Conservation (phyloP, 805 yeast species). For the Dipodascus geniculatus region DNA sequence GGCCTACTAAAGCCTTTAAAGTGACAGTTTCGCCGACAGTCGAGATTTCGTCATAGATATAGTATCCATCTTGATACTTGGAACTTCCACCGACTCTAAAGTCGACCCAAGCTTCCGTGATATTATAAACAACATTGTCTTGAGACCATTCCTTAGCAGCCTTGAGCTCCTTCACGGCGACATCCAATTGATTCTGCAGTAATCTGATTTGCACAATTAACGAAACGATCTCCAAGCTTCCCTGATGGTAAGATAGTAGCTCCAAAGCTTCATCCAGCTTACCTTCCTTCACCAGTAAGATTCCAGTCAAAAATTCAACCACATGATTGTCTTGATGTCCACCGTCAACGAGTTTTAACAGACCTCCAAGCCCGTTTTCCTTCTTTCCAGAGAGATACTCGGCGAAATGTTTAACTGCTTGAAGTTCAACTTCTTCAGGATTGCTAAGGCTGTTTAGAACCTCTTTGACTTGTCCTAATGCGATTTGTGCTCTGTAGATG, state of each 20-base stretch:
- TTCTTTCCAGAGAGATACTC: constrained; percentile 10
- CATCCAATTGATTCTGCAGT: constrained; percentile 31
- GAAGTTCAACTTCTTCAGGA: constrained; percentile 16
- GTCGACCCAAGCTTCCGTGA: constrained; percentile 65
- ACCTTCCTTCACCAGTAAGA: constrained; percentile 31
- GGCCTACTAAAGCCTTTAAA: constrained; percentile 43
- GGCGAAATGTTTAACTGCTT: constrained; percentile 19
- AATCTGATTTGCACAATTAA: constrained; percentile 28
- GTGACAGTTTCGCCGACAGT: constrained; percentile 39
- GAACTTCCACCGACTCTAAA: constrained; percentile 30
- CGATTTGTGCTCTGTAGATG: constrained; percentile 28
- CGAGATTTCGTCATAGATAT: constrained; percentile 60
- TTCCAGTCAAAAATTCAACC: constrained; percentile 30
- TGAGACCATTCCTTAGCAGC: constrained; percentile 39
- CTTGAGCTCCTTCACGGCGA: constrained; percentile 36
- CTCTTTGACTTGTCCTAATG: constrained; percentile 22
- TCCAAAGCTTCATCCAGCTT: constrained; percentile 34
- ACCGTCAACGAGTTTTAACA: constrained; percentile 15
- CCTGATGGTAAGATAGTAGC: constrained; percentile 29
- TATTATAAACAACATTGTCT: constrained; percentile 66
- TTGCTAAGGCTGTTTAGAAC: constrained; percentile 21
- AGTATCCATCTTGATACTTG: constrained; percentile 29
- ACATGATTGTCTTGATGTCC: constrained; percentile 18
- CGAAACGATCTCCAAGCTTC: constrained; percentile 27
- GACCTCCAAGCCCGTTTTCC: constrained; percentile 10